Evolutionary conservation across 1,139 yeast species (phyloP).

Genomic region (Geotrichum reessii): DNA sequence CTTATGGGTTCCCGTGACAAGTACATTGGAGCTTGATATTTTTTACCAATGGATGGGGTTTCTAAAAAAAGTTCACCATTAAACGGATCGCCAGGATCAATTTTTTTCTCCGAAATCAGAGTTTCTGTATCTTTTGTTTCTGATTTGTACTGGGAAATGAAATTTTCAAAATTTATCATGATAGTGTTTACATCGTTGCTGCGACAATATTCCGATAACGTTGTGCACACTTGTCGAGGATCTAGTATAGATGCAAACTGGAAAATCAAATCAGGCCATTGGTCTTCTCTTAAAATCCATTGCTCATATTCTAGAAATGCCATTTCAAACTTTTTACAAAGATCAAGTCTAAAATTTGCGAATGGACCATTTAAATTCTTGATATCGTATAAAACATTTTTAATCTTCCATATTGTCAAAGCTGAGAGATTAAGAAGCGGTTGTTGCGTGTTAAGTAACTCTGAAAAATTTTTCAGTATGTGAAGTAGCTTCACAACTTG

Average conservation of each 20-base stretch:
- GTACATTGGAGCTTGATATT: not conserved
- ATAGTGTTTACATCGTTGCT: not conserved
- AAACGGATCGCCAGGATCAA: not conserved
- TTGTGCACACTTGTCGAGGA: conserved; percentile 8
- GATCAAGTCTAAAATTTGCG: not conserved
- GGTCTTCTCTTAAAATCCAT: conserved; percentile 4
- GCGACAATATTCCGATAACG: not conserved
- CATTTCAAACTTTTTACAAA: not conserved
- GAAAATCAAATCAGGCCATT: conserved; percentile 5
- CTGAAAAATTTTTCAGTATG: not conserved
- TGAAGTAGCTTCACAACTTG: conserved; percentile 1
- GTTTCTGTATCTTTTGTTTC: not conserved
- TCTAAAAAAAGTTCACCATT: not conserved
- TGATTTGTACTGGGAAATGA: not conserved
- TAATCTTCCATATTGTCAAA: conserved; percentile 3
- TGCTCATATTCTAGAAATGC: not conserved
- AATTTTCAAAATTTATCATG: not conserved
- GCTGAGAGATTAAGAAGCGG: not conserved
- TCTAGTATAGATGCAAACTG: conserved; percentile 7
- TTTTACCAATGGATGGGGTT: not conserved
- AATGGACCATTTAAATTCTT: not conserved
- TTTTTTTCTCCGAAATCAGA: not conserved
- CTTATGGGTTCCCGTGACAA: not conserved
- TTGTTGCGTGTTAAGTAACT: not conserved
- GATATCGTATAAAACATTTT: not conserved